phyloP scores from a whole-genome alignment of 176 grass and related monocot genomes.

The Ampelocalamus luodianensis region DNA sequence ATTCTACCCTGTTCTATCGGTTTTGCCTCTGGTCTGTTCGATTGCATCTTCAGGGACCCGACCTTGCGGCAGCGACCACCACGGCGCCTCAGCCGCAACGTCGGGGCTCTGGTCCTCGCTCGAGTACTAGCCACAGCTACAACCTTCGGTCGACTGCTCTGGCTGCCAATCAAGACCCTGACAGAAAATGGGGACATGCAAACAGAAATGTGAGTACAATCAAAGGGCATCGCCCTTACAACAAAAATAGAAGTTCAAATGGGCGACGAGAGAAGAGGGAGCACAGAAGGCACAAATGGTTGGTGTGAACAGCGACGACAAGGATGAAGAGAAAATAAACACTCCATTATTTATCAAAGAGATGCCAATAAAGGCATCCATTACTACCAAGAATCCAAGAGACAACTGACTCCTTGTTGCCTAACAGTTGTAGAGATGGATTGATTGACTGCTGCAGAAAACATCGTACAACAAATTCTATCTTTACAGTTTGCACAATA shows the following conservation, averaged over 20 bases:
- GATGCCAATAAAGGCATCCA: neutral
- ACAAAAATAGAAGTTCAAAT: neutral
- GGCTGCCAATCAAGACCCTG: too few relatives aligned
- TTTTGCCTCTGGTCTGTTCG: too few relatives aligned
- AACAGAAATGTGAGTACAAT: conserved; percentile 29
- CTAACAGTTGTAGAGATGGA: neutral
- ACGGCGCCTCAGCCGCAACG: too few relatives aligned
- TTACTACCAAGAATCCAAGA: neutral
- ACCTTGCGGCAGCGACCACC: too few relatives aligned
- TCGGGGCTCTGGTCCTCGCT: too few relatives aligned
- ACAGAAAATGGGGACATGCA: neutral
- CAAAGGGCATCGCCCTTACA: conserved; percentile 4
- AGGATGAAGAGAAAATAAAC: conserved; percentile 15
- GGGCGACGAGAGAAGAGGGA: neutral
- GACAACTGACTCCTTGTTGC: neutral
- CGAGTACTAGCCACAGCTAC: too few relatives aligned
- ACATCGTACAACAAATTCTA: conserved; percentile 7
- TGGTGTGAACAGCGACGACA: neutral
- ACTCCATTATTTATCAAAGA: conserved; percentile 1
- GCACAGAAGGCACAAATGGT: neutral
- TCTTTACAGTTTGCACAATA: neutral
- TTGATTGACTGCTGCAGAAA: conserved; percentile 7
- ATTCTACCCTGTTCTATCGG: too few relatives aligned
- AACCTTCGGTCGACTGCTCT: too few relatives aligned
- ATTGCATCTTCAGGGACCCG: too few relatives aligned